Evolutionary conservation across 805 yeast species (phyloP).

Genomic region (Kregervanrija fluxuum): DNA sequence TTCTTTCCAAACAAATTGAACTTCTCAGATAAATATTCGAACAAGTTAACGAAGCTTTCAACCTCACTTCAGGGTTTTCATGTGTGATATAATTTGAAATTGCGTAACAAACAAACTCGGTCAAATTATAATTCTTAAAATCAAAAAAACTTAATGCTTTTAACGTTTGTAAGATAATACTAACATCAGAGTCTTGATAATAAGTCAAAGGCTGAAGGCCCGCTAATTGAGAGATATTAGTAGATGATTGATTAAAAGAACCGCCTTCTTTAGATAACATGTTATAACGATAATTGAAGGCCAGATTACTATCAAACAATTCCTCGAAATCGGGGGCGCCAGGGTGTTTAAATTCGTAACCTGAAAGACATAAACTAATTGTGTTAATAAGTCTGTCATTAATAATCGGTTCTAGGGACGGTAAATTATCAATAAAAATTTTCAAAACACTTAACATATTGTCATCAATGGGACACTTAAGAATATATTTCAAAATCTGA

Average conservation of each 20-base stretch:
- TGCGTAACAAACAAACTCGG: constrained; percentile 82
- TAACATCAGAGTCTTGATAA: constrained; percentile 25
- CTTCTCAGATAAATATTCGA: constrained; percentile 70
- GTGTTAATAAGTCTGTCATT: constrained; percentile 65
- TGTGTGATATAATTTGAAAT: constrained; percentile 81
- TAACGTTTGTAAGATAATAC: constrained; percentile 67
- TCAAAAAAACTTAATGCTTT: constrained; percentile 69
- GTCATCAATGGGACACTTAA: constrained; percentile 77
- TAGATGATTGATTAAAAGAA: constrained; percentile 10
- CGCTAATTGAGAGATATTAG: constrained; percentile 16
- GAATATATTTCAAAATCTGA: constrained; percentile 61
- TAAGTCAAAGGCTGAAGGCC: constrained; percentile 16
- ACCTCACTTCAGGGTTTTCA: constrained; percentile 69
- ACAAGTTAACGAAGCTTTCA: constrained; percentile 79
- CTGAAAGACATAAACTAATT: constrained; percentile 70
- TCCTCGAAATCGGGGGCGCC: constrained; percentile 71
- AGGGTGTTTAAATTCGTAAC: constrained; percentile 73
- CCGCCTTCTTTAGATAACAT: constrained; percentile 68
- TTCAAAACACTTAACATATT: constrained; percentile 72
- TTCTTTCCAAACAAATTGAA: constrained; percentile 76
- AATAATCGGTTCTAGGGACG: constrained; percentile 69
- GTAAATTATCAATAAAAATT: constrained; percentile 62
- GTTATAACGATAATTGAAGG: constrained; percentile 69
- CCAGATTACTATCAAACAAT: constrained; percentile 54
- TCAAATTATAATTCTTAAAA: constrained; percentile 67